These are phyloP conservation scores for Wickerhamomyces tratensis DNA, from an alignment of 805 yeast genomes.

Conservation along the genomic window DNA sequence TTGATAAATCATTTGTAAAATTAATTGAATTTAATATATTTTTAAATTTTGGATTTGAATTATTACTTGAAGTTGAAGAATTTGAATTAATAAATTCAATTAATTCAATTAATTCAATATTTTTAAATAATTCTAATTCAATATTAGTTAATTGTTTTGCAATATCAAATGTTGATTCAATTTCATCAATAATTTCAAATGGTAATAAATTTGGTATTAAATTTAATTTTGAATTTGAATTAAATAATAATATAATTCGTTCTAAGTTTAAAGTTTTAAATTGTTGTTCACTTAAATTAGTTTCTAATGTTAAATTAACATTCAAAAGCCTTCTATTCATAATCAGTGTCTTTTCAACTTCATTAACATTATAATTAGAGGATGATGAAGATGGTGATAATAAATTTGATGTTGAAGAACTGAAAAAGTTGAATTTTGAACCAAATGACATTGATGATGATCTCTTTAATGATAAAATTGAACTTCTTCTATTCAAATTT, in stretches of 20 bases:
- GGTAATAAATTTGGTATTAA: not conserved
- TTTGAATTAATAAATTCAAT: not conserved
- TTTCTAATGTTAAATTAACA: too few species aligned
- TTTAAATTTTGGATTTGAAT: not conserved
- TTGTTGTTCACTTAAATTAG: too few species aligned
- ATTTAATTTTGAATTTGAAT: too few species aligned
- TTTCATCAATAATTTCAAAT: slow-evolving; percentile 29
- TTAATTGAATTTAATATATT: slow-evolving; percentile 51
- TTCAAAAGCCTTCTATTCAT: slow-evolving; percentile 43
- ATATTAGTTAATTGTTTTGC: slow-evolving; percentile 71
- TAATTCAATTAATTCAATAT: slow-evolving; percentile 50
- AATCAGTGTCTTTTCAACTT: slow-evolving; percentile 36
- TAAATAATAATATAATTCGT: too few species aligned
- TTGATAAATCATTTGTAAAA: slow-evolving; percentile 65
- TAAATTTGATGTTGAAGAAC: not conserved
- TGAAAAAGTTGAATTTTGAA: not conserved
- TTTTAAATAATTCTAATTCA: slow-evolving; percentile 57
- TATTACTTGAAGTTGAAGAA: not conserved
- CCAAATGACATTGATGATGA: not conserved
- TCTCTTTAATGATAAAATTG: not conserved
- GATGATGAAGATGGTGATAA: not conserved
- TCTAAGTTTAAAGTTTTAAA: too few species aligned
- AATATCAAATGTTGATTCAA: slow-evolving; percentile 47
- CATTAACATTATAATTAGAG: slow-evolving; percentile 14
- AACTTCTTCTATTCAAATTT: not conserved